phyloP scores from a whole-genome alignment of 495 filamentous ascomycete species.

The Aeminium ludgeri region DNA sequence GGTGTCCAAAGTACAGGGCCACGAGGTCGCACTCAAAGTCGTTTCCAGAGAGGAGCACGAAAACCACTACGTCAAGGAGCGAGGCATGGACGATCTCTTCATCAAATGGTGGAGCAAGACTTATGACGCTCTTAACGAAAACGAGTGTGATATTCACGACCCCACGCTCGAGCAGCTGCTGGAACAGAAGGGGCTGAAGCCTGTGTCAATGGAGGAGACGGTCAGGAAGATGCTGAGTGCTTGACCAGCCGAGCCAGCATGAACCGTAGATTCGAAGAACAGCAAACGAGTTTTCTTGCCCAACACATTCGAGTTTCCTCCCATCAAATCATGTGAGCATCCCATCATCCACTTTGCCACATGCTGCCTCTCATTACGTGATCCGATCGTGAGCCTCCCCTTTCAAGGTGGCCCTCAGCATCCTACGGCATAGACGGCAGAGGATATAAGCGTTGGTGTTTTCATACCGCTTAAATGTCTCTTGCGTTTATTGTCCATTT shows the following conservation, averaged over 20 bases:
- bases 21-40: constrained; percentile 23
- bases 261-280: background rate
- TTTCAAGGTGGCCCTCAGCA: no score
- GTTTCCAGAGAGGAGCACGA: constrained; percentile 26
- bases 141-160: constrained; percentile 30
- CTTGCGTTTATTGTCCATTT: no score
- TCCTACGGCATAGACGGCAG: no score
- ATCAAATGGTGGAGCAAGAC: constrained; percentile 32
- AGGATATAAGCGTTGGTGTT: no score
- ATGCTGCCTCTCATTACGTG: no score
- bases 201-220: constrained; percentile 22
- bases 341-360: no score
- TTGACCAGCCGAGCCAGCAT: background rate
- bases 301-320: no score
- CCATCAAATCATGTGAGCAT: no score
- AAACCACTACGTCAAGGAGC: constrained; percentile 25
- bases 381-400: no score
- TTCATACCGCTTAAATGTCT: no score
- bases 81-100: constrained; percentile 19
- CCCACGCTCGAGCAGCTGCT: constrained; percentile 25
- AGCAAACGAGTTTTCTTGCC: no score
- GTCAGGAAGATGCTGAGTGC: constrained; percentile 11
- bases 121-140: constrained; percentile 28
- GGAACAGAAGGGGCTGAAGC: constrained; percentile 21
- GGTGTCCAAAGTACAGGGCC: constrained; percentile 20